Base-by-base conservation (phyloP, 768 basidiomycete genomes). In the Tubosaeta sp. region DNA sequence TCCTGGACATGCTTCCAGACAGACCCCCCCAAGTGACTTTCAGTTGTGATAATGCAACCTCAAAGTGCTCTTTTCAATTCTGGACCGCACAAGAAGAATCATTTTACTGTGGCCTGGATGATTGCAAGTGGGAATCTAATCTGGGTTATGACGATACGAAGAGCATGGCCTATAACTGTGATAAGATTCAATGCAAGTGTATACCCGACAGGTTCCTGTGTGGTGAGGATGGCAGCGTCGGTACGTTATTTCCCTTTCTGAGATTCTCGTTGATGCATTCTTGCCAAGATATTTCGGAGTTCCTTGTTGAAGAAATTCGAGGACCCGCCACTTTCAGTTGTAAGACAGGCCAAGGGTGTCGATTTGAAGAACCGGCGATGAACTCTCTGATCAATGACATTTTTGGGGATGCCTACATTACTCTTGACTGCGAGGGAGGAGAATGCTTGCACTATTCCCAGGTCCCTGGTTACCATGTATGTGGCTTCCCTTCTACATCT, bases 1-100 rank as follows among this genome's bases (percentile, higher is more conserved):
- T 98, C 58, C 74, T 96, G 54, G 95, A 96, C 63, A 82, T 83
- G 74, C 90, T 97, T 67, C 88, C 90, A 0, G 87, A 79, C 45
- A 81, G 94, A 9, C 87, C 91, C 18, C 94, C 95, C 0, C 94
- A 98, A 67, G 94, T 97, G 2, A 98, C 96, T 1, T 99, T 99
- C 69, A 86, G 87, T 57, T 99, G 96, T 71, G 83, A 90, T 51
- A 78, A 72, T 18, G 52, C 64, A 2, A 72, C 76, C 12, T 71
- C 72, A 4, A 81, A 81, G 1, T 99, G 96, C 65, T 82, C 83
- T 21, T 99, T 99, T 78, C 94, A 99, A 69, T 99, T 99, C 73
- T 99, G 96, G 96, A 91, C 93, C 9, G 93, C 87, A 6, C 77
- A 89, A 59, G 79, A 92, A 49, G 95, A 99, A 66, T 94, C 92